Percentiles rank a stretch among this genome's conserved stretches.
Conservation (phyloP, 1,284 basidiomycete species). For the Cutaneotrichosporon sp. region DNA sequence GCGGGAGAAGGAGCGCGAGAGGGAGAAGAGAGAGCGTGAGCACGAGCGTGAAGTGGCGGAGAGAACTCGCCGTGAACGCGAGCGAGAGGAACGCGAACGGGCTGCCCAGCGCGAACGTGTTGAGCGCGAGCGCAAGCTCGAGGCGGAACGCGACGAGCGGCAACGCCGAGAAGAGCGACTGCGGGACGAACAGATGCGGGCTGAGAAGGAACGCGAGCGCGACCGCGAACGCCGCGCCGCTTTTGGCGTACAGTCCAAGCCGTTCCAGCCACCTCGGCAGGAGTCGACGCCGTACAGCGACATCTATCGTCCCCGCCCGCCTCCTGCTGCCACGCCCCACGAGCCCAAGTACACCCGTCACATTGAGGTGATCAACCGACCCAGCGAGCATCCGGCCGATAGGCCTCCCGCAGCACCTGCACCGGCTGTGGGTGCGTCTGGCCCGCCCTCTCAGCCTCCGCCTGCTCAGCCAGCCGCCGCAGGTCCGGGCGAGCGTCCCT, state of each 20-base stretch:
- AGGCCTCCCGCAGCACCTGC: neutral
- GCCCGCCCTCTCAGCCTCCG: neutral
- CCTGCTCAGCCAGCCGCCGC: conserved; percentile 10
- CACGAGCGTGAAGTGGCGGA: conserved; percentile 3
- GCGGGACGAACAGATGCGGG: conserved; percentile 9
- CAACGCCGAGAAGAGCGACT: conserved; percentile 13
- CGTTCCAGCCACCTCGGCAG: conserved; percentile 22
- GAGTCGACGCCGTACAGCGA: conserved; percentile 16
- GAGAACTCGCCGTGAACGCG: conserved; percentile 7
- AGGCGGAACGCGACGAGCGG: conserved; percentile 6
- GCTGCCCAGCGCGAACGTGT: conserved; percentile 7
- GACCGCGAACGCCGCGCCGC: conserved; percentile 11
- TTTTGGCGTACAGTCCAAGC: conserved; percentile 20
- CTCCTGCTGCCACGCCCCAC: neutral
- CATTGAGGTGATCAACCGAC: conserved; percentile 37
- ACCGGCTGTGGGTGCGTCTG: too few relatives aligned
- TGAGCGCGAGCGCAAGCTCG: conserved; percentile 10
- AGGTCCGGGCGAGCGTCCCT: conserved; percentile 38
- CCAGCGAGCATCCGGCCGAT: conserved; percentile 9
- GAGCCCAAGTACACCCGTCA: conserved; percentile 26
- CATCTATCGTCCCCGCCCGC: conserved; percentile 13
- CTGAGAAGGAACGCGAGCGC: conserved; percentile 13
- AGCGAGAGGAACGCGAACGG: conserved; percentile 3
- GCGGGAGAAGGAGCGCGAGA: conserved; percentile 9
- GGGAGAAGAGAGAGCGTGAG: conserved; percentile 11